Evolutionary conservation across 2,329 filamentous ascomycete genomes (phyloP), one percentile per base, ranked within the genome.

Genomic region (Biscogniauxia sp.): DNA sequence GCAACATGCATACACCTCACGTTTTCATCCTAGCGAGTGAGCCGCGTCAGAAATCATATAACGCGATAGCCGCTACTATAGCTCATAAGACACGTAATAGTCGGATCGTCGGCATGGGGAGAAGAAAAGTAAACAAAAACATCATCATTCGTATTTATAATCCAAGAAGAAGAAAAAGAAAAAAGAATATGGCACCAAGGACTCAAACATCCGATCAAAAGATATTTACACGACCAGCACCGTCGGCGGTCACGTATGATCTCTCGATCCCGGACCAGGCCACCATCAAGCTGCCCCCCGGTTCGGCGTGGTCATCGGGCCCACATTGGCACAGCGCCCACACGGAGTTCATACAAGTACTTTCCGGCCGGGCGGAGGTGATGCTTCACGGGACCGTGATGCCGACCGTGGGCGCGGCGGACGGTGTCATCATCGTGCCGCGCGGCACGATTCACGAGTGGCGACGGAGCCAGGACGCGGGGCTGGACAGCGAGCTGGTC

Each of bases 231-330:
- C 59, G 67, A 19, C 61, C 85, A 37, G 83, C 84, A 1, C 89
- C 89, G 0, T 88, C 88, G 23, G 84, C 84, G 59, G 91, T 79
- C 0, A 88, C 88, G 58, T 91, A 70, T 55, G 66, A 81, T 64
- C 75, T 82, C 20, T 75, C 78, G 0, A 58, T 61, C 4, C 64
- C 68, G 1, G 69, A 70, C 41, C 69, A 75, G 32, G 77, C 79
- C 11, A 78, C 74, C 5, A 80, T 82, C 56, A 76, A 75, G 1
- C 73, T 83, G 0, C 80, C 80, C 0, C 56, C 63, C 0, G 62
- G 68, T 8, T 83, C 80, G 0, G 71, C 70, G 3, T 84, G 81
- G 81, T 76, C 78, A 8, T 80, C 78, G 50, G 79, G 78, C 1
- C 71, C 80, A 9, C 81, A 84, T 66, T 83, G 79, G 76, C 81